Conservation (phyloP, 495 filamentous ascomycete genomes). For the Chaetomium fimeti region DNA sequence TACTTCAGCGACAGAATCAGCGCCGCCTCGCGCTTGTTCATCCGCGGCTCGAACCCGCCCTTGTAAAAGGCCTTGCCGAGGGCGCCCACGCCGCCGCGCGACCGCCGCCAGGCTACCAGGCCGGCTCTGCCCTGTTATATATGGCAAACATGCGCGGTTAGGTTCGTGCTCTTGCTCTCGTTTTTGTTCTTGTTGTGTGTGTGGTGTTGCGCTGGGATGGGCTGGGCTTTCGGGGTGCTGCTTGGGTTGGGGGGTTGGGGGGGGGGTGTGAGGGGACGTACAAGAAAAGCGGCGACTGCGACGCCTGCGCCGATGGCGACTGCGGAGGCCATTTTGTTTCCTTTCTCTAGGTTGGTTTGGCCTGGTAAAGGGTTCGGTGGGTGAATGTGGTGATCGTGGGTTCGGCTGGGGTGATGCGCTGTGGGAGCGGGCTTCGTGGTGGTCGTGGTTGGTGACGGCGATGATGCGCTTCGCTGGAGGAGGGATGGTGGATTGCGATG, state of each 20-base stretch:
- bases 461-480: conserved; percentile 6
- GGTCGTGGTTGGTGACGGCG: conserved; percentile 10
- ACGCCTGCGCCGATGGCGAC: conserved; percentile 78
- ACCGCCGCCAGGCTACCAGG: conserved; percentile 80
- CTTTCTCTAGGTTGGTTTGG: not conserved
- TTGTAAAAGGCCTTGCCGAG: conserved; percentile 93
- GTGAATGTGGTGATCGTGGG: conserved; percentile 16
- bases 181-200: too few species aligned
- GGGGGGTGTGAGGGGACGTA: conserved; percentile 40
- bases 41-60: conserved; percentile 91
- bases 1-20: conserved; percentile 91
- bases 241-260: not conserved
- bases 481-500: conserved; percentile 12
- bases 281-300: conserved; percentile 70
- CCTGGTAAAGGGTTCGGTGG: not conserved
- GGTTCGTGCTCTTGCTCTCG: not conserved
- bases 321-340: conserved; percentile 64
- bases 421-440: conserved; percentile 4
- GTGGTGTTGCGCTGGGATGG: too few species aligned
- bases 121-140: conserved; percentile 79
- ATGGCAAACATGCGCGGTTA: conserved; percentile 14
- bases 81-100: conserved; percentile 69
- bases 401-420: conserved; percentile 11
- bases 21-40: conserved; percentile 87
- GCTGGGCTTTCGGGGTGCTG: too few species aligned